Percentiles rank a stretch among this genome's conserved stretches.
These are phyloP conservation scores for Nemania sp. DNA, from an alignment of 2,329 filamentous ascomycete genomes.

Conservation along the genomic window DNA sequence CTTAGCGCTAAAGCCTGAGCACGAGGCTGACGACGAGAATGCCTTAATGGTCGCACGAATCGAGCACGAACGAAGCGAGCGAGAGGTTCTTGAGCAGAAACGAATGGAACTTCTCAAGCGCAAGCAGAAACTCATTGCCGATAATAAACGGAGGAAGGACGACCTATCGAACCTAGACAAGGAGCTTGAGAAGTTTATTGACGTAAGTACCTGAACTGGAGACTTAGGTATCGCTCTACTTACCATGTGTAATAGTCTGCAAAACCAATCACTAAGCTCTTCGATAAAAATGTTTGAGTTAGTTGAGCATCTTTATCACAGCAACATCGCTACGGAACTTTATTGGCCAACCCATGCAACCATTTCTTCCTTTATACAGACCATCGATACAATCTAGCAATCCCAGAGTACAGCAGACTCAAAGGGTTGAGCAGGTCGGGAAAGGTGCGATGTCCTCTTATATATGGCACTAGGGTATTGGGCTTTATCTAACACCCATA, in stretches of 20 bases:
- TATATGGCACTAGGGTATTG: background rate
- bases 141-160: conserved; percentile 93
- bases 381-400: conserved; percentile 1
- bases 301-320: background rate
- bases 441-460: conserved; percentile 25
- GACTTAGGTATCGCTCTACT: conserved; percentile 35
- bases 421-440: background rate
- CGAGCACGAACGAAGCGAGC: conserved; percentile 86
- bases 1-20: conserved; percentile 78
- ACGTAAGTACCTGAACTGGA: conserved; percentile 66
- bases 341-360: background rate
- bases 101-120: conserved; percentile 79
- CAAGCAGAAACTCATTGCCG: conserved; percentile 71
- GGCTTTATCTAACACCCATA: conserved; percentile 26
- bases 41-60: conserved; percentile 90
- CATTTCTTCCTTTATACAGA: background rate
- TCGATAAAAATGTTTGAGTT: conserved; percentile 71
- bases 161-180: conserved; percentile 91
- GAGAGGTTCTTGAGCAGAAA: conserved; percentile 86
- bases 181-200: conserved; percentile 93
- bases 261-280: conserved; percentile 87
- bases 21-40: conserved; percentile 78
- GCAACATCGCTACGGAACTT: background rate
- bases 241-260: conserved; percentile 69
- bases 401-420: background rate